phyloP scores from a whole-genome alignment of 768 basidiomycete species.

The Russula griseocarnosa region DNA sequence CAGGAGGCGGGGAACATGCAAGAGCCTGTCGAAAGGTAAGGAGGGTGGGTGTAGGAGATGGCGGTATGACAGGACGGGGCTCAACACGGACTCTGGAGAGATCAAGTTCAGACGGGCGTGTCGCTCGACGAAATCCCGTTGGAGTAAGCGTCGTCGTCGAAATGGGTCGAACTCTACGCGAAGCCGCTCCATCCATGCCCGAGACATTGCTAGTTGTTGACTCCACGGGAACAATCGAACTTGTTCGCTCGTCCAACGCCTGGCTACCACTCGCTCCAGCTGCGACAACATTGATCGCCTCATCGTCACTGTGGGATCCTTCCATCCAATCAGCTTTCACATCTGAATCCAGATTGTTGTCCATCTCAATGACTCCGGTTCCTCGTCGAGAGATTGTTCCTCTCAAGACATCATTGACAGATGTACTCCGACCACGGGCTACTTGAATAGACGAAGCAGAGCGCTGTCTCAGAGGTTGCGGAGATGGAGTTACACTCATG shows the following conservation, averaged over 20 bases:
- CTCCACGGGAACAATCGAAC: constrained; percentile 44
- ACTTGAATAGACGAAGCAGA: constrained; percentile 44
- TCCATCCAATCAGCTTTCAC: constrained; percentile 66
- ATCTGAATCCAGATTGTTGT: constrained; percentile 35
- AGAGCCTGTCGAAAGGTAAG: constrained; percentile 64
- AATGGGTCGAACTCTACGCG: constrained; percentile 19
- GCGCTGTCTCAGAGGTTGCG: constrained; percentile 39
- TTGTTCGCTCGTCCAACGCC: constrained; percentile 79
- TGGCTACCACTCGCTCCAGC: constrained; percentile 79
- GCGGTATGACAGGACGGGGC: constrained; percentile 35
- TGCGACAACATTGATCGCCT: constrained; percentile 78
- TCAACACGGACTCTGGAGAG: constrained; percentile 36
- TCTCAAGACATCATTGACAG: constrained; percentile 58
- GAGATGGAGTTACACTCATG: constrained; percentile 34
- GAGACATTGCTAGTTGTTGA: constrained; percentile 30
- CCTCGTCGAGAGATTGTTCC: constrained; percentile 41
- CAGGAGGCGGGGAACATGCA: constrained; percentile 42
- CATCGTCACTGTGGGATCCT: constrained; percentile 67
- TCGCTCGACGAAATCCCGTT: constrained; percentile 35
- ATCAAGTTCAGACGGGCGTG: constrained; percentile 67
- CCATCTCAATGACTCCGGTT: constrained; percentile 33
- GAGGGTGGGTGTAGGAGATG: constrained; percentile 60
- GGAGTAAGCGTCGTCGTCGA: constrained; percentile 28
- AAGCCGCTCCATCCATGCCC: constrained; percentile 5
- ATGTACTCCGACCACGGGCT: constrained; percentile 48